phyloP scores from a whole-genome alignment of 2,329 filamentous ascomycete species.

The Fusarium concolor region DNA sequence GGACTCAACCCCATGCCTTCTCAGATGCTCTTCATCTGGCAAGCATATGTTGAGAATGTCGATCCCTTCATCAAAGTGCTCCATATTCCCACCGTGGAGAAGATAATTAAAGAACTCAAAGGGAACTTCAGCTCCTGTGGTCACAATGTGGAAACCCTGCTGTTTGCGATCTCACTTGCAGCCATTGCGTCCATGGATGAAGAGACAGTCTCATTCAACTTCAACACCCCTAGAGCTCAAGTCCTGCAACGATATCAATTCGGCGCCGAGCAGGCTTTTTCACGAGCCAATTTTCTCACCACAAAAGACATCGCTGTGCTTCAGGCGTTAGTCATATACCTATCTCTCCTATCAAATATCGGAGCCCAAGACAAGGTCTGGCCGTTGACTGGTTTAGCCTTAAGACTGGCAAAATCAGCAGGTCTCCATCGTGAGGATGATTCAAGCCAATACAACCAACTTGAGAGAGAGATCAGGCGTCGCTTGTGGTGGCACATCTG shows the following conservation, averaged over 20 bases:
- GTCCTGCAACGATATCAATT: constrained; percentile 37
- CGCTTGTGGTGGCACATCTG: constrained; percentile 49
- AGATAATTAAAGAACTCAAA: constrained; percentile 25
- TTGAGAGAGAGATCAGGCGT: constrained; percentile 38
- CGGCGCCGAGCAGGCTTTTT: constrained; percentile 43
- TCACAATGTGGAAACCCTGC: constrained; percentile 36
- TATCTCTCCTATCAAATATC: constrained; percentile 36
- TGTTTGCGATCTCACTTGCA: constrained; percentile 46
- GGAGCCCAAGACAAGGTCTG: constrained; percentile 42
- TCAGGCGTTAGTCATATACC: constrained; percentile 46
- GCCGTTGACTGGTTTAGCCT: constrained; percentile 39
- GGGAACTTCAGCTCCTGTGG: constrained; percentile 39
- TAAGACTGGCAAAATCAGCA: constrained; percentile 42
- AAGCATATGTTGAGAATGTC: constrained; percentile 46
- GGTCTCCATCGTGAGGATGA: constrained; percentile 31
- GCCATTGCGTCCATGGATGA: constrained; percentile 45
- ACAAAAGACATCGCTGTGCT: constrained; percentile 41
- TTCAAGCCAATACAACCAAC: background rate
- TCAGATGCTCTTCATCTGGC: constrained; percentile 48
- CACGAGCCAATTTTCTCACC: constrained; percentile 38
- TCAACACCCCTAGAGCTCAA: constrained; percentile 28
- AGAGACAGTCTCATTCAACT: constrained; percentile 31
- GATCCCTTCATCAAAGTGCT: constrained; percentile 50
- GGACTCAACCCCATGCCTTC: constrained; percentile 44
- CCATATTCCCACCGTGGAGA: constrained; percentile 37